phyloP scores from a whole-genome alignment of 192 early-diverging fungal genomes.

The Backusella tarrabulga region DNA sequence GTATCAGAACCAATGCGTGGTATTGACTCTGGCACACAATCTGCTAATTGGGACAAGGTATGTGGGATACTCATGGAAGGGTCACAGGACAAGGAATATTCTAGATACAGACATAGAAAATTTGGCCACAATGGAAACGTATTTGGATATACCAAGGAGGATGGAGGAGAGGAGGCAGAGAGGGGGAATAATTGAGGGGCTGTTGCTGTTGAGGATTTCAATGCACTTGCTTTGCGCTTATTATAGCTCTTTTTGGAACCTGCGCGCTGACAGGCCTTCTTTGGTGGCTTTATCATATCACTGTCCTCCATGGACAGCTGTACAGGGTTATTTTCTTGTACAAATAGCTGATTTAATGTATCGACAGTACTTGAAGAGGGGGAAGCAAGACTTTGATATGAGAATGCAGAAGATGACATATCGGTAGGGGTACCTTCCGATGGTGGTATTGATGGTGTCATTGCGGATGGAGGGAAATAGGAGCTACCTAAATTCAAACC shows the following conservation, averaged over 20 bases:
- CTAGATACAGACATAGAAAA: conserved; percentile 37
- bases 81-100: conserved; percentile 29
- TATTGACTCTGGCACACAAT: conserved; percentile 27
- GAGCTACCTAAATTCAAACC: background rate
- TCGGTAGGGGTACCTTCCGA: background rate
- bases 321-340: background rate
- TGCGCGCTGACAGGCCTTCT: background rate
- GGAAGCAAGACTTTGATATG: background rate
- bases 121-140: conserved; percentile 37
- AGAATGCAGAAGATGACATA: background rate
- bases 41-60: conserved; percentile 34
- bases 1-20: conserved; percentile 10
- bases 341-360: background rate
- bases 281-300: background rate
- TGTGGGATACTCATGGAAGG: conserved; percentile 28
- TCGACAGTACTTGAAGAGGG: background rate
- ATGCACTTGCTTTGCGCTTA: background rate
- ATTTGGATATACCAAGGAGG: background rate
- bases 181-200: background rate
- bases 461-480: background rate
- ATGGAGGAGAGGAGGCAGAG: background rate
- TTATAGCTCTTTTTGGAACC: background rate
- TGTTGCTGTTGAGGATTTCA: background rate
- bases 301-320: background rate
- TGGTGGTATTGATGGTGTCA: background rate